These are phyloP conservation scores for Pisolithus marmoratus DNA, from an alignment of 768 basidiomycete genomes.

Conservation along the genomic window DNA sequence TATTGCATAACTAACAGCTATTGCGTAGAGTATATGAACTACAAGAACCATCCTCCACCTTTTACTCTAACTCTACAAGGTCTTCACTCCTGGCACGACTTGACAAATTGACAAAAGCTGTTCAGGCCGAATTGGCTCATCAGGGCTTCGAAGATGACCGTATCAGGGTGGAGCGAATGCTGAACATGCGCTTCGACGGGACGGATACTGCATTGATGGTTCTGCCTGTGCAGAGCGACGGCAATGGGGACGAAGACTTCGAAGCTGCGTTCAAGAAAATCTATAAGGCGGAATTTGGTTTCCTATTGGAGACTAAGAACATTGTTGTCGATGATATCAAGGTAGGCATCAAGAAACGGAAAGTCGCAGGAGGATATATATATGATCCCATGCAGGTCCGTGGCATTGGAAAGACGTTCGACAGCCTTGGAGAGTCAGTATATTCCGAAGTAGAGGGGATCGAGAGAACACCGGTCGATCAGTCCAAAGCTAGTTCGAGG, in stretches of 20 bases:
- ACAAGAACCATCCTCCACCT: slow-evolving; percentile 85
- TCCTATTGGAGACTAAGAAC: slow-evolving; percentile 77
- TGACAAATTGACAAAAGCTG: slow-evolving; percentile 59
- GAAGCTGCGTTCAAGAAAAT: slow-evolving; percentile 71
- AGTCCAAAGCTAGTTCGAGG: slow-evolving; percentile 42
- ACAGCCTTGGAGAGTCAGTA: slow-evolving; percentile 72
- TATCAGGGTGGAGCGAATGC: slow-evolving; percentile 73
- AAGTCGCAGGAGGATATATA: background rate
- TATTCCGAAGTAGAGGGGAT: slow-evolving; percentile 66
- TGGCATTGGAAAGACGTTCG: slow-evolving; percentile 88
- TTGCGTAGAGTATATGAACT: slow-evolving; percentile 68
- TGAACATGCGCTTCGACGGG: slow-evolving; percentile 92
- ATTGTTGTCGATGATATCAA: slow-evolving; percentile 92
- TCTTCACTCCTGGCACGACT: slow-evolving; percentile 55
- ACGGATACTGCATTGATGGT: slow-evolving; percentile 94
- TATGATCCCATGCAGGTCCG: slow-evolving; percentile 48
- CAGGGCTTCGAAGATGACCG: slow-evolving; percentile 78
- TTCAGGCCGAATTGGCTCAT: slow-evolving; percentile 56
- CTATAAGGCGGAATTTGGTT: slow-evolving; percentile 88
- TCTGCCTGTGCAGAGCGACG: slow-evolving; percentile 44
- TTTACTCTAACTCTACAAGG: slow-evolving; percentile 59
- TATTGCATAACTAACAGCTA: background rate
- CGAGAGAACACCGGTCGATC: slow-evolving; percentile 31
- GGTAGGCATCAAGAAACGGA: slow-evolving; percentile 31
- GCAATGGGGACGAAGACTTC: slow-evolving; percentile 64